Conservation (phyloP, 495 filamentous ascomycete species). For the Aspergillus nidulans region DNA sequence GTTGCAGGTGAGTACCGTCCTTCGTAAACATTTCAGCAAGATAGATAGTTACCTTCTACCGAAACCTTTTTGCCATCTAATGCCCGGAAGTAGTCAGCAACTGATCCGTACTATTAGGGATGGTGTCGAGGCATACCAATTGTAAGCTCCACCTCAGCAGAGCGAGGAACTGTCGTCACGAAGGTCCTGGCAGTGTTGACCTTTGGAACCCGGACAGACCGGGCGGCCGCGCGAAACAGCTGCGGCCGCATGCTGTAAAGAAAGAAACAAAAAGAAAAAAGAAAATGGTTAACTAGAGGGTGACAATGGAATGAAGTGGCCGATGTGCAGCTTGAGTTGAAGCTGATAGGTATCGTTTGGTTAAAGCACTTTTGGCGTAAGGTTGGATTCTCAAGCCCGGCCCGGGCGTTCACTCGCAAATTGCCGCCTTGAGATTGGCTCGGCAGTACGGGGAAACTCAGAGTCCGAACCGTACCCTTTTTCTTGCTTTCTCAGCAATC, state of each 20-base stretch:
- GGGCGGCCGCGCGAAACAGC: conserved; percentile 79
- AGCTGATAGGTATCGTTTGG: conserved; percentile 28
- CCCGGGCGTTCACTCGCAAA: conserved; percentile 29
- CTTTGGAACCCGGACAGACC: conserved; percentile 62
- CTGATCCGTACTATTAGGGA: conserved; percentile 16
- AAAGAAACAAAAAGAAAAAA: conserved; percentile 20
- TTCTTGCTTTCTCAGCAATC: conserved; percentile 12
- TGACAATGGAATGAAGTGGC: conserved; percentile 8
- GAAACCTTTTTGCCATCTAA: conserved; percentile 92
- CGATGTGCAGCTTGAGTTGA: conserved; percentile 11
- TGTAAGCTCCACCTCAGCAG: conserved; percentile 90
- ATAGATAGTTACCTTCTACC: conserved; percentile 69
- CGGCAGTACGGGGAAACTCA: conserved; percentile 30
- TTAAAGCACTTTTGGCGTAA: conserved; percentile 32
- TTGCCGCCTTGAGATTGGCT: conserved; percentile 35
- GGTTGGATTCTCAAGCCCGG: conserved; percentile 25
- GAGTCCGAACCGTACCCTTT: conserved; percentile 21
- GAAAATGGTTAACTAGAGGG: conserved; percentile 7
- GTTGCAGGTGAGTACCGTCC: conserved; percentile 25
- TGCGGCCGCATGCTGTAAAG: conserved; percentile 77
- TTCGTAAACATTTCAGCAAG: conserved; percentile 6
- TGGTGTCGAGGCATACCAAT: conserved; percentile 59
- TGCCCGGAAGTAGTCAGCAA: conserved; percentile 11
- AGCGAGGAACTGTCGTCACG: conserved; percentile 63
- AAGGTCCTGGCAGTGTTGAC: conserved; percentile 66